Conservation (phyloP, 1,284 basidiomycete genomes). For the Rhizoctonia solani region DNA sequence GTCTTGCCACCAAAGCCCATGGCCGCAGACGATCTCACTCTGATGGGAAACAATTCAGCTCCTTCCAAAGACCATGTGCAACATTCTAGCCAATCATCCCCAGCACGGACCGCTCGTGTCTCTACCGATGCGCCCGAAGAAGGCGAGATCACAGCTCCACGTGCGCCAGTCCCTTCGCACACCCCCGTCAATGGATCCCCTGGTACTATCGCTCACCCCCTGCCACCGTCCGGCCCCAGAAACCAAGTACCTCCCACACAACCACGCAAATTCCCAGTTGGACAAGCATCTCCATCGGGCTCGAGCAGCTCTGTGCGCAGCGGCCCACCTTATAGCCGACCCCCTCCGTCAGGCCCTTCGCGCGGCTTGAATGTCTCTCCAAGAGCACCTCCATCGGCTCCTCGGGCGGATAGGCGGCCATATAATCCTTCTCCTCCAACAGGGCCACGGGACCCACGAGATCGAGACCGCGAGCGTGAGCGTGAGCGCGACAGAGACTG, state of each 20-base stretch:
- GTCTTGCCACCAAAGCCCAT: conserved; percentile 9
- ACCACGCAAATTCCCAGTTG: conserved; percentile 16
- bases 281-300: conserved; percentile 13
- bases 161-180: background rate
- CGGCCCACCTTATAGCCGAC: background rate
- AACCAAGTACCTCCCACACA: conserved; percentile 20
- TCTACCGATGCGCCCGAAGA: conserved; percentile 21
- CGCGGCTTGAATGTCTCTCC: conserved; percentile 12
- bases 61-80: background rate
- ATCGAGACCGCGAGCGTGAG: conserved; percentile 3
- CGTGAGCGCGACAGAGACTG: conserved; percentile 14
- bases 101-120: background rate
- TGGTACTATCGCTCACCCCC: background rate
- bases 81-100: background rate
- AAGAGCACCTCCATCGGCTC: conserved; percentile 18
- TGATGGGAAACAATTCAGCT: background rate
- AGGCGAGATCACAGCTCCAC: conserved; percentile 21
- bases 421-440: conserved; percentile 19
- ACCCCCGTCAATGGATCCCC: conserved; percentile 20
- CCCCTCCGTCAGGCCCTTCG: conserved; percentile 1
- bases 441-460: conserved; percentile 21
- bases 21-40: too few relatives aligned
- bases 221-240: conserved; percentile 1
- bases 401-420: conserved; percentile 17
- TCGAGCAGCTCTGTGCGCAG: background rate